These are phyloP conservation scores for Coprinopsis cinerea DNA, from an alignment of 768 basidiomycete species.

Conservation along the genomic window DNA sequence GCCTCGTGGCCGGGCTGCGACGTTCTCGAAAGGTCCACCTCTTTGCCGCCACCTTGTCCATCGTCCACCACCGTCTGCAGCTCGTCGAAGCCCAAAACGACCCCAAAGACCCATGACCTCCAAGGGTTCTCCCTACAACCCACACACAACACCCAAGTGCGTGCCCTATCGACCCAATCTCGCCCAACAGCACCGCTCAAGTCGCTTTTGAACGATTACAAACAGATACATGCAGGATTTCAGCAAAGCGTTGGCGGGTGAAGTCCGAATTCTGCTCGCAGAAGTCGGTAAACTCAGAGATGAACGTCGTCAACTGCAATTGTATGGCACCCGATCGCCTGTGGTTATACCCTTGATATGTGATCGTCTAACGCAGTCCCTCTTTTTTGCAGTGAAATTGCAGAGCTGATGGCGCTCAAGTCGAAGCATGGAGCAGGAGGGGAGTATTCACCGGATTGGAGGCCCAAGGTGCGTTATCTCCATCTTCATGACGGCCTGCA, in stretches of 20 bases:
- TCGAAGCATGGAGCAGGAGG: constrained; percentile 79
- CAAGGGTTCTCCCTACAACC: constrained; percentile 9
- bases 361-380: not conserved
- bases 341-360: no score
- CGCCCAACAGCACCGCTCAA: not conserved
- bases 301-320: constrained; percentile 67
- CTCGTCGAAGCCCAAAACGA: not conserved
- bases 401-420: constrained; percentile 77
- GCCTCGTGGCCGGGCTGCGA: no score
- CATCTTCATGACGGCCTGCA: not conserved
- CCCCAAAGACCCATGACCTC: not conserved
- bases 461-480: constrained; percentile 40
- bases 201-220: not conserved
- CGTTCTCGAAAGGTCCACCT: no score
- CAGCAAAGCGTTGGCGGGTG: constrained; percentile 72
- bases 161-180: not conserved
- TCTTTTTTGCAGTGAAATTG: constrained; percentile 60
- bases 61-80: no score
- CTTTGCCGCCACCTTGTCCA: no score
- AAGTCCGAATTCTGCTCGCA: constrained; percentile 70
- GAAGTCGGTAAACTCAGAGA: constrained; percentile 81
- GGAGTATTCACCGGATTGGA: constrained; percentile 74
- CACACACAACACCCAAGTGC: constrained; percentile 8
- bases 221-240: constrained; percentile 58
- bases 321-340: constrained; percentile 40